Evolutionary conservation across 1,139 yeast genomes (phyloP).

Genomic region (Zygosaccharomyces sapae): DNA sequence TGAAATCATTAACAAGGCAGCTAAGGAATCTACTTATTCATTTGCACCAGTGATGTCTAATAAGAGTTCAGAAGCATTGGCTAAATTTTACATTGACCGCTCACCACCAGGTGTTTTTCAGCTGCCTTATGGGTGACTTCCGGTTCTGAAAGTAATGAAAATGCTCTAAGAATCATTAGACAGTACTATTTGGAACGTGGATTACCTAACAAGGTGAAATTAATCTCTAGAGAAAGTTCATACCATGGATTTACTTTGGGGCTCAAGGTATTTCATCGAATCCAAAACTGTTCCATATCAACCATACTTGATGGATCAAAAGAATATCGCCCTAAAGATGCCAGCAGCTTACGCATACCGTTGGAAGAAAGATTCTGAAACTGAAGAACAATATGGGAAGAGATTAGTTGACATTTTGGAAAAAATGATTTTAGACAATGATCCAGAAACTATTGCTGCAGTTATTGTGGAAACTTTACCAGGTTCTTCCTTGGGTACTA

Average conservation of each 20-base stretch:
- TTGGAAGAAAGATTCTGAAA: conserved; percentile 43
- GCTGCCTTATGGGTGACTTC: conserved; percentile 50
- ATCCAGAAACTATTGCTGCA: conserved; percentile 52
- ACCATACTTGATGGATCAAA: conserved; percentile 36
- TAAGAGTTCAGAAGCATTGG: conserved; percentile 47
- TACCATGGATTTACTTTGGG: conserved; percentile 58
- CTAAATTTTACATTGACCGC: conserved; percentile 49
- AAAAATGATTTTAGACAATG: conserved; percentile 46
- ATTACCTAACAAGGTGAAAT: conserved; percentile 46
- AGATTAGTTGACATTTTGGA: conserved; percentile 48
- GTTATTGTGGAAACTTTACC: conserved; percentile 54
- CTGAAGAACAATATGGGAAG: conserved; percentile 47
- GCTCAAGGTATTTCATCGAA: conserved; percentile 49
- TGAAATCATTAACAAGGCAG: conserved; percentile 47
- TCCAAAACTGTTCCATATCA: conserved; percentile 11
- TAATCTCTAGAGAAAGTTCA: conserved; percentile 50
- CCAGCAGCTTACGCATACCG: conserved; percentile 50
- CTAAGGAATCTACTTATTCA: conserved; percentile 44
- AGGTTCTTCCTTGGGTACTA: conserved; percentile 57
- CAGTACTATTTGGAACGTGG: conserved; percentile 54
- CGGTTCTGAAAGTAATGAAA: conserved; percentile 61
- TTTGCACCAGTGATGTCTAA: conserved; percentile 44
- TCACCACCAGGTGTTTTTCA: conserved; percentile 51
- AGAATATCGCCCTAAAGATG: conserved; percentile 34
- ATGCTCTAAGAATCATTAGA: conserved; percentile 52